These are phyloP conservation scores for Stentor roeselii DNA, from an alignment of 73 alveolate genomes.

Conservation along the genomic window DNA sequence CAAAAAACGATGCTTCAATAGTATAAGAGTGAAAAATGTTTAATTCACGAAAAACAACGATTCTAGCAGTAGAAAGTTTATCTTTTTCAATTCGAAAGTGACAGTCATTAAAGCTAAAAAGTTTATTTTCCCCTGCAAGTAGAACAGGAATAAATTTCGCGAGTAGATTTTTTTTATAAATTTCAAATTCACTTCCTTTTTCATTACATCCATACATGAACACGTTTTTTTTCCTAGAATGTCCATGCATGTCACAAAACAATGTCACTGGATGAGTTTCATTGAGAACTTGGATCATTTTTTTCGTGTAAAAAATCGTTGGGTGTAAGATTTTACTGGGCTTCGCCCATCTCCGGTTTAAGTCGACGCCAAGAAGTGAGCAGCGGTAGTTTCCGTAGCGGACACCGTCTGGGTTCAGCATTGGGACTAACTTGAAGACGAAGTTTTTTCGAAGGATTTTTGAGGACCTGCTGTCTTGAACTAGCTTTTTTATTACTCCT, in stretches of 20 bases:
- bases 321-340: conserved; percentile 97
- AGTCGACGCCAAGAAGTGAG: conserved; percentile 95
- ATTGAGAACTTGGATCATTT: conserved; percentile 85
- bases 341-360: conserved; percentile 96
- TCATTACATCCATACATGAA: conserved; percentile 17
- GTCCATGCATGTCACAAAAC: conserved; percentile 99
- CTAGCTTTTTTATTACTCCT: conserved; percentile 82
- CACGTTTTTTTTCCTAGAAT: conserved; percentile 79
- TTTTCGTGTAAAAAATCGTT: conserved; percentile 85
- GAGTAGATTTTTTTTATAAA: conserved; percentile 69
- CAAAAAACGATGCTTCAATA: conserved; percentile 92
- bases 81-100: conserved; percentile 83
- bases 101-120: conserved; percentile 84
- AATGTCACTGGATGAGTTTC: conserved; percentile 91
- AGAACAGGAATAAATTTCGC: conserved; percentile 86
- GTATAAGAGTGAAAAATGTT: conserved; percentile 83
- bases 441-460: conserved; percentile 80
- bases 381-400: conserved; percentile 91
- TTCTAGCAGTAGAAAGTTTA: conserved; percentile 92
- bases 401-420: conserved; percentile 99
- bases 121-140: conserved; percentile 75
- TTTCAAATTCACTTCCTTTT: background rate
- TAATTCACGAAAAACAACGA: conserved; percentile 84
- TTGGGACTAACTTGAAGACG: conserved; percentile 91
- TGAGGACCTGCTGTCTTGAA: conserved; percentile 77